Conservation (phyloP, 2,329 filamentous ascomycete species). For the Venturia effusa region DNA sequence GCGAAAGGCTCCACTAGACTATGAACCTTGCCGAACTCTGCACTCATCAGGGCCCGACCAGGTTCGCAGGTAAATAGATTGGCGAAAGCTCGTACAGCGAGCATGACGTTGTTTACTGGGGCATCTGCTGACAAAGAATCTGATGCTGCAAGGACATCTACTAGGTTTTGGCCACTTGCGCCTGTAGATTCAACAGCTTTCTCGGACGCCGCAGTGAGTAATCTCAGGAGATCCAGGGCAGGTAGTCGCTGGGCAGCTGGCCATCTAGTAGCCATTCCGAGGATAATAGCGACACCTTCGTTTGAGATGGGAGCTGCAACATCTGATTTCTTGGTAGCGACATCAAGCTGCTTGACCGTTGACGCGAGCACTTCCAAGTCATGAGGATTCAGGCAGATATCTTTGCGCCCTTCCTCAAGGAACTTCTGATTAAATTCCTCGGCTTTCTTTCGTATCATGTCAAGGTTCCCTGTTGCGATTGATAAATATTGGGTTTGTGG, state of each 20-base stretch:
- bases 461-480: conserved; percentile 61
- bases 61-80: conserved; percentile 72
- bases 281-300: conserved; percentile 49
- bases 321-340: conserved; percentile 30
- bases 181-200: conserved; percentile 51
- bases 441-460: conserved; percentile 66
- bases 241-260: conserved; percentile 70
- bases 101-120: conserved; percentile 74
- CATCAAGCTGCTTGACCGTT: conserved; percentile 55
- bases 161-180: conserved; percentile 43
- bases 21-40: conserved; percentile 49
- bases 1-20: conserved; percentile 53
- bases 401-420: conserved; percentile 60
- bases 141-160: conserved; percentile 44
- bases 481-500: conserved; percentile 72
- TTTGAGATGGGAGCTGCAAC: conserved; percentile 31
- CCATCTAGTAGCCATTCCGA: conserved; percentile 70
- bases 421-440: conserved; percentile 64
- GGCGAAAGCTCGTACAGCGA: conserved; percentile 67
- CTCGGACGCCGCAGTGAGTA: conserved; percentile 59
- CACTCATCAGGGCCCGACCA: conserved; percentile 51
- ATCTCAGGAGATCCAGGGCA: conserved; percentile 77
- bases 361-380: conserved; percentile 54
- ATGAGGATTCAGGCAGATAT: conserved; percentile 59
- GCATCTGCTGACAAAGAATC: conserved; percentile 35